These are phyloP conservation scores for Coemansia sp. DNA, from an alignment of 192 early-diverging fungal genomes.

Conservation along the genomic window DNA sequence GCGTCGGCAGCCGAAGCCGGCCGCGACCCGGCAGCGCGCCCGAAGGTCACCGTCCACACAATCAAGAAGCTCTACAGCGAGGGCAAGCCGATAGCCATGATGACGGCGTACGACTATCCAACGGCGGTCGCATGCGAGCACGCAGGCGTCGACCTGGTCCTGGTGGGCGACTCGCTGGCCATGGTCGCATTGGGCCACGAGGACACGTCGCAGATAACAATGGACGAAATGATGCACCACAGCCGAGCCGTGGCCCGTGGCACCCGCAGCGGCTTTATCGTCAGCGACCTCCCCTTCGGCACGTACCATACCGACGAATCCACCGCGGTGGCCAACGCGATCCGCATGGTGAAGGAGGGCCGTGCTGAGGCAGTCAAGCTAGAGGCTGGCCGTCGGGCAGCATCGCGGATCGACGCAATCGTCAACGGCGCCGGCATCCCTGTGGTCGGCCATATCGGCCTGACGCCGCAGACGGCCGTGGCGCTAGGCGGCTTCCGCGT, in stretches of 20 bases:
- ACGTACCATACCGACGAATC: slow-evolving; percentile 77
- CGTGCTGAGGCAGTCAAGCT: slow-evolving; percentile 93
- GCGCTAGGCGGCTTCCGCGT: slow-evolving; percentile 87
- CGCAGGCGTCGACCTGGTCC: slow-evolving; percentile 77
- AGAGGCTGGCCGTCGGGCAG: slow-evolving; percentile 88
- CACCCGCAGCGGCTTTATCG: slow-evolving; percentile 67
- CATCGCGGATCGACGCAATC: slow-evolving; percentile 70
- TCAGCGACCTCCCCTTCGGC: slow-evolving; percentile 92
- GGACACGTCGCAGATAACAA: slow-evolving; percentile 78
- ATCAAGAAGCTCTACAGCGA: slow-evolving; percentile 70
- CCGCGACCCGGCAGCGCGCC: slow-evolving; percentile 31
- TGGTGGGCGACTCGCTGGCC: slow-evolving; percentile 94
- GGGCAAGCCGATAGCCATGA: slow-evolving; percentile 78
- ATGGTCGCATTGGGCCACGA: slow-evolving; percentile 95
- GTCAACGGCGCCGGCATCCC: slow-evolving; percentile 83
- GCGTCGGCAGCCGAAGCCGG: slow-evolving; percentile 3
- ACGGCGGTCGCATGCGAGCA: slow-evolving; percentile 79
- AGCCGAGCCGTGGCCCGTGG: slow-evolving; percentile 85
- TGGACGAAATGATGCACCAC: slow-evolving; percentile 98
- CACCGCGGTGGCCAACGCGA: slow-evolving; percentile 72
- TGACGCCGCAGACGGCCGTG: slow-evolving; percentile 90
- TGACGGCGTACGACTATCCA: slow-evolving; percentile 98
- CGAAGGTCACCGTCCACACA: slow-evolving; percentile 86
- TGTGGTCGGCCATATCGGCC: slow-evolving; percentile 90
- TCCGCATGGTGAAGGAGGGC: slow-evolving; percentile 87